Conservation (phyloP, 139 green algal species). For the Zygnema circumcarinatum region DNA sequence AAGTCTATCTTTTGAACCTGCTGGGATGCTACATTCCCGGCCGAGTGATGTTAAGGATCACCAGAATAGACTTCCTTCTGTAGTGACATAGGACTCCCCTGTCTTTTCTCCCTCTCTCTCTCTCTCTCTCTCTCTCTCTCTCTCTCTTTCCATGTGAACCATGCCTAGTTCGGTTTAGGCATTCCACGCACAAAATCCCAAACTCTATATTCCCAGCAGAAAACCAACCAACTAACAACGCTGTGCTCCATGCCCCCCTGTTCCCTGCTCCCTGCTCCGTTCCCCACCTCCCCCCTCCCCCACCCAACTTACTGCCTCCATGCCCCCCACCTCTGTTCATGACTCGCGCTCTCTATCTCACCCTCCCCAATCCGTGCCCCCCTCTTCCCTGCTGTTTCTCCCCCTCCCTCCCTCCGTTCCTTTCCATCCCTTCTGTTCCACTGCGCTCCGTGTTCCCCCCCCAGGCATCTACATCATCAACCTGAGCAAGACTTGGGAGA, state of each 20-base stretch:
- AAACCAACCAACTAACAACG: too few species aligned
- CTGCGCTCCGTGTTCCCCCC: not conserved
- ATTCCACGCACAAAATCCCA: not conserved
- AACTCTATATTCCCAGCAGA: too few species aligned
- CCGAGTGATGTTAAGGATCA: too few species aligned
- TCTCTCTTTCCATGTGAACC: not conserved
- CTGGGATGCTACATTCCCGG: too few species aligned
- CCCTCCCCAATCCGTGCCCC: not conserved
- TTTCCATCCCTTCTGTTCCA: too few species aligned
- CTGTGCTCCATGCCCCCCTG: not conserved
- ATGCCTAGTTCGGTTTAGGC: not conserved
- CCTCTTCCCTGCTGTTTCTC: not conserved
- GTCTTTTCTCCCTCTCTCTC: not conserved
- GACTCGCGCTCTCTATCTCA: not conserved
- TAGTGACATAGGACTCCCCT: too few species aligned
- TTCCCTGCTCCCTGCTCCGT: not conserved
- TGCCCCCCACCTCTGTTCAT: not conserved
- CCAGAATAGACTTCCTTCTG: too few species aligned
- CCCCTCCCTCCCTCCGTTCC: not conserved
- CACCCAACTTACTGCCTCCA: not conserved
- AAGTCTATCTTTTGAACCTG: too few species aligned
- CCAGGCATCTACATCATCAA: constrained; percentile 97
- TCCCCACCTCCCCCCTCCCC: not conserved
- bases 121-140: not conserved
- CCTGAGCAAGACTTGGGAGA: constrained; percentile 98